Evolutionary conservation across 306 rosid species (phyloP).

Genomic region (Senna tora): DNA sequence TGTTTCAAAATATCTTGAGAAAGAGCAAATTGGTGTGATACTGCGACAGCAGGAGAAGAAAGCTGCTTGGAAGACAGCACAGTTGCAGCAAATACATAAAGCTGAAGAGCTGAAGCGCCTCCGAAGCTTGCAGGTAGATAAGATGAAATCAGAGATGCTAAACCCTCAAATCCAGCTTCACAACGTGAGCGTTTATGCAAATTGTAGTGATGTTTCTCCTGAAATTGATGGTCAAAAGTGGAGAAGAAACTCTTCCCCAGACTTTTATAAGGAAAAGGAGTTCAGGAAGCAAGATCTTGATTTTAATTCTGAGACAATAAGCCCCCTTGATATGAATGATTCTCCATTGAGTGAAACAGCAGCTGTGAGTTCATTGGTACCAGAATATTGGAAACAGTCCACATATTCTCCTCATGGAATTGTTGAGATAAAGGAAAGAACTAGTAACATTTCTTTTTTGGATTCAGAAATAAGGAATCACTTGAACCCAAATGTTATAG

Average conservation of each 20-base stretch:
- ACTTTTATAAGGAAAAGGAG: conserved; percentile 35
- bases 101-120: conserved; percentile 72
- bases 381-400: conserved; percentile 49
- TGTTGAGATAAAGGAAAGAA: conserved; percentile 50
- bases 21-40: conserved; percentile 92
- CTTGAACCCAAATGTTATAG: conserved; percentile 57
- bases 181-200: conserved; percentile 53
- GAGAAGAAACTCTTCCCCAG: conserved; percentile 50
- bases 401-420: conserved; percentile 57
- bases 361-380: conserved; percentile 42
- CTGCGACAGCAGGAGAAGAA: conserved; percentile 81
- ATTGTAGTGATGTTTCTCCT: conserved; percentile 55
- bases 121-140: conserved; percentile 90
- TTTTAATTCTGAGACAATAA: conserved; percentile 42
- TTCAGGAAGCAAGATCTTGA: conserved; percentile 48
- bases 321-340: conserved; percentile 52
- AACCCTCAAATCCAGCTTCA: conserved; percentile 78
- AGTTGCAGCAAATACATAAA: conserved; percentile 70
- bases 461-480: conserved; percentile 48
- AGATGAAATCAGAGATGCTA: conserved; percentile 93
- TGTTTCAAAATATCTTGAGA: conserved; percentile 83
- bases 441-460: conserved; percentile 30
- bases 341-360: conserved; percentile 49
- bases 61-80: conserved; percentile 88
- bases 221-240: conserved; percentile 55